Evolutionary conservation across 1,284 basidiomycete species (phyloP).

Genomic region (Uromyces viciae-fabae): DNA sequence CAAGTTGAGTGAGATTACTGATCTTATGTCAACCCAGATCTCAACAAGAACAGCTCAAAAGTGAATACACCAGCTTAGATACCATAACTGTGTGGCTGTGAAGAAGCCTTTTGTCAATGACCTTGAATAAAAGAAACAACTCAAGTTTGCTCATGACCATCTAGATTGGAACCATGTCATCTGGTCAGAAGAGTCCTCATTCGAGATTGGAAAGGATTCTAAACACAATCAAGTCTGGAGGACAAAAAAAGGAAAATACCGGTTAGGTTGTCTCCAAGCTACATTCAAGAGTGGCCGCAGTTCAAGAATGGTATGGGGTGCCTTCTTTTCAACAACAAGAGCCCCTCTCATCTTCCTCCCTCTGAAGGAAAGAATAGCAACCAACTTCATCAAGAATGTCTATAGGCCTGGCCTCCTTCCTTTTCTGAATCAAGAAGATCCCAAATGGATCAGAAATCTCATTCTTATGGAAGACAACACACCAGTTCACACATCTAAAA

Average conservation of each 20-base stretch:
- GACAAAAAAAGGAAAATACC: neutral
- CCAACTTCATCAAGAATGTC: neutral
- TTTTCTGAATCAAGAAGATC: neutral
- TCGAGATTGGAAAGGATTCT: constrained; percentile 2
- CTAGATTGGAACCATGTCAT: neutral
- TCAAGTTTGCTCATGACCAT: neutral
- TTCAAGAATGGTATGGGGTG: neutral
- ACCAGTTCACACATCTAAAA: neutral
- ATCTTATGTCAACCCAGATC: too few species aligned
- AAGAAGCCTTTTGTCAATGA: neutral
- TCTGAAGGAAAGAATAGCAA: neutral
- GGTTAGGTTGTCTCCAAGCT: too few species aligned
- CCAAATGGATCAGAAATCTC: neutral
- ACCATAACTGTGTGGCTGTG: neutral
- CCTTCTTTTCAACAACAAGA: neutral
- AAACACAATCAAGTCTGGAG: neutral
- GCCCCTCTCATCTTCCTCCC: neutral
- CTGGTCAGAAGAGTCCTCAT: constrained; percentile 8
- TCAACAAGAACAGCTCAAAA: too few species aligned
- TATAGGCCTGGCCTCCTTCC: neutral
- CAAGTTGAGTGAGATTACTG: too few species aligned
- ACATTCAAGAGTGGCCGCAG: constrained; percentile 2
- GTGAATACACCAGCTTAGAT: neutral
- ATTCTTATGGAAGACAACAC: constrained; percentile 23
- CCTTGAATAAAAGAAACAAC: neutral